Base-by-base conservation (phyloP, 805 yeast genomes). In the Zygosaccharomyces kombuchaensis region DNA sequence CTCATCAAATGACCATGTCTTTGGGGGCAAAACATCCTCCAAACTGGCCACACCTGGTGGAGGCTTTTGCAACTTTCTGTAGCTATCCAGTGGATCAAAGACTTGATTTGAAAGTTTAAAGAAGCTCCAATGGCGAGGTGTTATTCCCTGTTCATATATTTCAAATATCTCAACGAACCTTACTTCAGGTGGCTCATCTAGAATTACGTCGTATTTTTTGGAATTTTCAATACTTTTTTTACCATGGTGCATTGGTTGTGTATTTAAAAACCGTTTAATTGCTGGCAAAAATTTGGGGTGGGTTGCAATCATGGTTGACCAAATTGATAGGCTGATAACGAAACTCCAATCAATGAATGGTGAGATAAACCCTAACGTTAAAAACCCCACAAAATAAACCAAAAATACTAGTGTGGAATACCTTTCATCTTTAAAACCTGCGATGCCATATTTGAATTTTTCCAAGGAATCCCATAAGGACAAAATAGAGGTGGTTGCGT, bases 141-240 rank as follows among this genome's bases (percentile, higher is more conserved):
- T 74, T 21, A 79, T 64, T 31, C 84, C 84, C 53, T 75, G 83
- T 36, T 75, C 72, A 59, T 85, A 85, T 19, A 89, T 72, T 62
- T 89, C 96, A 61, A 74, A 90, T 1, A 90, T 70, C 58, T 89
- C 95, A 6, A 87, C 89, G n/a, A 68, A 62, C 36, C 78, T 69
- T 0, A 68, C 62, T 39, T 80, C 81, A 0, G 88, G 83, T 0
- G 75, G 67, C 46, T 82, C 88, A 58, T 87, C 95, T 19, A 82
- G 74, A n/a, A 86, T 69, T 7, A 89, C 77, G 50, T 79, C 78
- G 23, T 22, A 12, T 35, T 25, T 36, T 17, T 40, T 42, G 36
- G 36, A 12, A 16, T 35, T 26, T 9, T 39, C 19, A 4, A 29
- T 14, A 9, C 23, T 50, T 34, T 44, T 45, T 23, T 38, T 46